Evolutionary conservation across 805 yeast species (phyloP).

Genomic region (Lipomyces sp.): DNA sequence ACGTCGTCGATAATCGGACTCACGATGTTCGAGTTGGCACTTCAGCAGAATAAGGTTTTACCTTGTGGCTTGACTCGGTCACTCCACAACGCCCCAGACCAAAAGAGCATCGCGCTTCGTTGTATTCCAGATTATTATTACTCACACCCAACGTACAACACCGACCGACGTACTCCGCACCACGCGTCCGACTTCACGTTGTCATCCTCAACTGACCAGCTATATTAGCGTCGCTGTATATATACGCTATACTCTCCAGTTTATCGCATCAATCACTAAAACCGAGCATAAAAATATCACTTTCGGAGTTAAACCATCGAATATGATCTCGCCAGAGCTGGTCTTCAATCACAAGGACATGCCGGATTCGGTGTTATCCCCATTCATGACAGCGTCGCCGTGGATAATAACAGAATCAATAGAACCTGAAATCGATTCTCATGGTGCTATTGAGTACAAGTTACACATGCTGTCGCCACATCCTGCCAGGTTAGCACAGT

Average conservation of each 20-base stretch:
- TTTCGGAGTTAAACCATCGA: background rate
- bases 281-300: background rate
- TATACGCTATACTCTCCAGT: background rate
- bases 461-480: slow-evolving; percentile 29
- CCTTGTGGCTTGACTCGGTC: too few species aligned
- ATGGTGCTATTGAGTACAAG: slow-evolving; percentile 38
- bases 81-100: too few species aligned
- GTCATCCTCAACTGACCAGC: background rate
- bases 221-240: too few species aligned
- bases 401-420: slow-evolving; percentile 1
- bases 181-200: background rate
- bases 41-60: too few species aligned
- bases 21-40: background rate
- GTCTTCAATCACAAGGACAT: slow-evolving; percentile 32
- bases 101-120: too few species aligned
- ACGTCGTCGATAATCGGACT: background rate
- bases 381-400: slow-evolving; percentile 14
- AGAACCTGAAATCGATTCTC: slow-evolving; percentile 32
- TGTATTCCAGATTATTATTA: too few species aligned
- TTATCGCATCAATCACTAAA: background rate
- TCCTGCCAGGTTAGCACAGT: slow-evolving; percentile 35
- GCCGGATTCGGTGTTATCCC: slow-evolving; percentile 26
- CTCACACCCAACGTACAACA: too few species aligned
- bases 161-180: background rate
- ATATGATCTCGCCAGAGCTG: background rate